These are phyloP conservation scores for Nyssa sinensis DNA, from an alignment of 148 eudicot species.

Conservation along the genomic window DNA sequence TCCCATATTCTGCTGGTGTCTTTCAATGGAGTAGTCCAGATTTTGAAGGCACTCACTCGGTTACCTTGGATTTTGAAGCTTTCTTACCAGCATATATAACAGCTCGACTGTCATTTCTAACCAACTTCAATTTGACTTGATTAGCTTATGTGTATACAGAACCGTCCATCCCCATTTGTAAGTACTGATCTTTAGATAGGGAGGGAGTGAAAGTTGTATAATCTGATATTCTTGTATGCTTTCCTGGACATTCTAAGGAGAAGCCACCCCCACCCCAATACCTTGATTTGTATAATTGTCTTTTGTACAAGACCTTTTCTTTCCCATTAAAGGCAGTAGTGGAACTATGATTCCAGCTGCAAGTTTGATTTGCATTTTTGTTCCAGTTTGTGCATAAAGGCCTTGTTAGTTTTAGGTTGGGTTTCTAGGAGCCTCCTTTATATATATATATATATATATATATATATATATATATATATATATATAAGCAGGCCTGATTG, in stretches of 20 bases:
- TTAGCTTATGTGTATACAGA: conserved; percentile 7
- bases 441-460: too few species aligned
- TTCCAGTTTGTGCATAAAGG: too few species aligned
- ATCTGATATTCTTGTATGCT: conserved; percentile 1
- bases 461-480: too few species aligned
- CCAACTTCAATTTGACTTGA: conserved; percentile 7
- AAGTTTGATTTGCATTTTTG: too few species aligned
- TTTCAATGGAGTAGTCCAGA: not conserved
- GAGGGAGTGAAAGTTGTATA: not conserved
- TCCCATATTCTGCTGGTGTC: conserved; percentile 22
- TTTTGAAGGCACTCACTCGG: too few species aligned
- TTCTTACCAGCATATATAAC: too few species aligned
- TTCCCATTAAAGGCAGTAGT: not conserved
- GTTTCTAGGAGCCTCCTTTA: too few species aligned
- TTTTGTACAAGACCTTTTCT: not conserved
- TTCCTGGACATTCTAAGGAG: not conserved
- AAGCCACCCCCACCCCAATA: conserved; percentile 1
- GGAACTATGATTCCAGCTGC: not conserved
- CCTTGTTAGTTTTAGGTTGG: too few species aligned
- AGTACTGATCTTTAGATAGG: not conserved
- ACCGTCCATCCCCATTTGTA: not conserved
- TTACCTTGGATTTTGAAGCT: too few species aligned
- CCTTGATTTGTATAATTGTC: conserved; percentile 12
- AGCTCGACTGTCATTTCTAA: conserved; percentile 2
- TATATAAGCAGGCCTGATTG: too few species aligned